phyloP scores from a whole-genome alignment of 176 grass and related monocot genomes.

The Cymbopogon citratus region DNA sequence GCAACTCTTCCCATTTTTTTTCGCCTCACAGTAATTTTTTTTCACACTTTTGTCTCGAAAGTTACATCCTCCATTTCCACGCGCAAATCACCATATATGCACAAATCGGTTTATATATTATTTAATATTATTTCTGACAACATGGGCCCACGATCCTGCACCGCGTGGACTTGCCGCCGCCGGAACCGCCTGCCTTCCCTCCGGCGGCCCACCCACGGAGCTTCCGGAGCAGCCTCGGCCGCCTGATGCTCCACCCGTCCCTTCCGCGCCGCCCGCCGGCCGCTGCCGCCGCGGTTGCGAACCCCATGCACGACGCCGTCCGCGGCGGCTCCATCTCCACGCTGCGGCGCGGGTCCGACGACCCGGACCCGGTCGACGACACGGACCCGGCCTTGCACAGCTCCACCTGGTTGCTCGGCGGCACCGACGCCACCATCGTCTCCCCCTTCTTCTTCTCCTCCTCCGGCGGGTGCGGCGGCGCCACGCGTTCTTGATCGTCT shows the following conservation, averaged over 20 bases:
- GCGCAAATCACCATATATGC: too few relatives aligned
- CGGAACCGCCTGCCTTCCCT: constrained; percentile 1
- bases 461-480: background rate
- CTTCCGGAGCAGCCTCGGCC: constrained; percentile 67
- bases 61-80: too few relatives aligned
- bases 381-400: constrained; percentile 35
- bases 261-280: background rate
- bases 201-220: constrained; percentile 60
- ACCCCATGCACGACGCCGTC: constrained; percentile 35
- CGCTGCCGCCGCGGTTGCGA: background rate
- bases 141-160: background rate
- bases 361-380: background rate
- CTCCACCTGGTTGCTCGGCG: constrained; percentile 31
- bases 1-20: too few relatives aligned
- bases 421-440: constrained; percentile 21
- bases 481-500: background rate
- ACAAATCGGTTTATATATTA: too few relatives aligned
- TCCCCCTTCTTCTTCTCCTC: constrained; percentile 16
- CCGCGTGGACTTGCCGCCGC: background rate
- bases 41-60: too few relatives aligned
- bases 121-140: background rate
- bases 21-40: too few relatives aligned
- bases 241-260: constrained; percentile 3
- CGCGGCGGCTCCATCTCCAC: background rate
- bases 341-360: background rate